Percentiles rank a stretch among this genome's conserved stretches.
Conservation (phyloP, 202 grass and related monocot genomes). For the Panicum virgatum region DNA sequence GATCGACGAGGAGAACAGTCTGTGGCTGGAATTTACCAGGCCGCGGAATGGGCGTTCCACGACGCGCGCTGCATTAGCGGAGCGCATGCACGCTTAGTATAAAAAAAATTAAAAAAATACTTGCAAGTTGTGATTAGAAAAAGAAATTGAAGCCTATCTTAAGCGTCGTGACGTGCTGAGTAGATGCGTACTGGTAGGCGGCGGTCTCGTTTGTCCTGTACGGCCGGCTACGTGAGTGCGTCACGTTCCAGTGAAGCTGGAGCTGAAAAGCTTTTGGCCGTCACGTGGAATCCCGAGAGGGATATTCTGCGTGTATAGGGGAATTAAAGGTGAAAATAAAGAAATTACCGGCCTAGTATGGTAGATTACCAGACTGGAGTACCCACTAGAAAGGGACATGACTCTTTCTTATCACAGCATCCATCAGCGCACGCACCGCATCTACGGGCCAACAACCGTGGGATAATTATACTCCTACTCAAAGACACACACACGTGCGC, state of each 20-base stretch:
- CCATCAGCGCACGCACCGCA: neutral
- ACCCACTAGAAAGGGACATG: neutral
- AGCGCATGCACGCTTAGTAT: neutral
- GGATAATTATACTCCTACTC: neutral
- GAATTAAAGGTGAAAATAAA: slow-evolving; percentile 2
- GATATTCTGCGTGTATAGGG: neutral
- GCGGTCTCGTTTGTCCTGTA: neutral
- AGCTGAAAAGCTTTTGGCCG: neutral
- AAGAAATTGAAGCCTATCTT: neutral
- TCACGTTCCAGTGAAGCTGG: slow-evolving; percentile 22
- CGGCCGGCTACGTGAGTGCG: neutral
- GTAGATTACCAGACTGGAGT: neutral
- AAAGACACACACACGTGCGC: neutral
- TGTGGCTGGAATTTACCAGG: neutral
- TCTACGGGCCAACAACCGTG: neutral
- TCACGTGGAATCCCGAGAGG: neutral
- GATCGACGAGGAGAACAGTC: neutral
- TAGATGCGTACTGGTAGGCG: neutral
- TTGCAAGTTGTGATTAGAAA: neutral
- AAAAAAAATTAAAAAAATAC: neutral
- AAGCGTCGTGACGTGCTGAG: neutral
- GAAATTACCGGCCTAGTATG: neutral
- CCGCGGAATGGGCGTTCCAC: neutral
- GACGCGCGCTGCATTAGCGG: neutral
- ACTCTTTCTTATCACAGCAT: neutral